Evolutionary conservation across 805 yeast genomes (phyloP).

Genomic region (Babjeviella inositovora): DNA sequence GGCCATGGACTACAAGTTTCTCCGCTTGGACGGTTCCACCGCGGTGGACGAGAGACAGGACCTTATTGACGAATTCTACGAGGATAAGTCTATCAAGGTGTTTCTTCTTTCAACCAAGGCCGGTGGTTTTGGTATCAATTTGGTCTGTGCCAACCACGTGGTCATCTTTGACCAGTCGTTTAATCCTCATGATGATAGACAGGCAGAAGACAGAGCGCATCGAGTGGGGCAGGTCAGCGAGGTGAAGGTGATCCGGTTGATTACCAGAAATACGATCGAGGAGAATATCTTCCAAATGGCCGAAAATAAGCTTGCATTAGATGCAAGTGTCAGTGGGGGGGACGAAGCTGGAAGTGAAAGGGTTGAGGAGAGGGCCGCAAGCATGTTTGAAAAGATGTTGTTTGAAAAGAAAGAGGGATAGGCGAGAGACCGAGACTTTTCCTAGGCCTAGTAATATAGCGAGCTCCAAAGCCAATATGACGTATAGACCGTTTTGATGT

Average conservation of each 20-base stretch:
- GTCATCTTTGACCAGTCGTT: slow-evolving; percentile 86
- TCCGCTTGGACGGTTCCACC: slow-evolving; percentile 88
- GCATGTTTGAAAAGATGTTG: slow-evolving; percentile 30
- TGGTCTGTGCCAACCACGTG: slow-evolving; percentile 89
- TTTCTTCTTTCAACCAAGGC: slow-evolving; percentile 89
- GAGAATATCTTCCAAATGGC: slow-evolving; percentile 81
- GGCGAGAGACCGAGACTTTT: no score
- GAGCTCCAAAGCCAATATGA: no score
- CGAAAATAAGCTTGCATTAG: slow-evolving; percentile 80
- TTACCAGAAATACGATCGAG: slow-evolving; percentile 66
- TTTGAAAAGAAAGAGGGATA: slow-evolving; percentile 12
- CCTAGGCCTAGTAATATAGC: no score
- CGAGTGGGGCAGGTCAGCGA: slow-evolving; percentile 88
- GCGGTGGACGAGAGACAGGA: slow-evolving; percentile 88
- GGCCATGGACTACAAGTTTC: slow-evolving; percentile 45
- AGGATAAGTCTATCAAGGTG: slow-evolving; percentile 67
- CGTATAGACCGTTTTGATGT: no score
- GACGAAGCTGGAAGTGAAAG: slow-evolving; percentile 17
- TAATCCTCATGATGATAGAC: slow-evolving; percentile 97
- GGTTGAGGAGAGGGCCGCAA: slow-evolving; percentile 34
- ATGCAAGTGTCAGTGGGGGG: slow-evolving; percentile 35
- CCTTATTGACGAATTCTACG: slow-evolving; percentile 76
- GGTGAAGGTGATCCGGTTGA: slow-evolving; percentile 64
- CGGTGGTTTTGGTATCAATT: slow-evolving; percentile 96
- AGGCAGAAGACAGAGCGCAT: slow-evolving; percentile 98